Evolutionary conservation across 257 asterid species (phyloP).

Genomic region (Oldenlandia corymbosa): DNA sequence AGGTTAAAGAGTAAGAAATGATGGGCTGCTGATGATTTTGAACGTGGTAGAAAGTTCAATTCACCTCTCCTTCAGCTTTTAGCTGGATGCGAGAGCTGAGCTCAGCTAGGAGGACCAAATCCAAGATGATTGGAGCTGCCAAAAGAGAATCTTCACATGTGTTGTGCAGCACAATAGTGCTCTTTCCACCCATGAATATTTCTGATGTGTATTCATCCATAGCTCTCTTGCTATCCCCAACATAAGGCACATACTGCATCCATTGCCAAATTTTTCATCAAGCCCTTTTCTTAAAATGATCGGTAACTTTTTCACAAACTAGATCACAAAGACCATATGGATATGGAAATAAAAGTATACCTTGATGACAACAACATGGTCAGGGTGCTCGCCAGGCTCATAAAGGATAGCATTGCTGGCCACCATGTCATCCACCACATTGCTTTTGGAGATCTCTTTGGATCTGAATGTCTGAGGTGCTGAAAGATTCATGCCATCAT

Average conservation of each 20-base stretch:
- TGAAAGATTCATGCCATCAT: constrained; percentile 92
- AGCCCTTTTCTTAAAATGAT: background rate
- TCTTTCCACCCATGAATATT: constrained; percentile 95
- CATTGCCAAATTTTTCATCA: background rate
- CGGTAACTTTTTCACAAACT: background rate
- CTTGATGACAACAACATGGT: constrained; percentile 95
- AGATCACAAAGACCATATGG: background rate
- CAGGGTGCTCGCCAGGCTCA: constrained; percentile 97
- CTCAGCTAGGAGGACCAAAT: constrained; percentile 94
- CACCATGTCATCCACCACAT: constrained; percentile 98
- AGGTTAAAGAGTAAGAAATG: too few species aligned
- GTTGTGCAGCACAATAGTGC: constrained; percentile 90
- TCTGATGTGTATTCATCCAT: constrained; percentile 99
- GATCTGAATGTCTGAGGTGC: constrained; percentile 98
- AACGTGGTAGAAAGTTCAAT: background rate
- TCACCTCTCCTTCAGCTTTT: constrained; percentile 73
- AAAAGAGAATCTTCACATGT: constrained; percentile 95
- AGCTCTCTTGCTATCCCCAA: constrained; percentile 97
- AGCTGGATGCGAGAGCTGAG: constrained; percentile 91
- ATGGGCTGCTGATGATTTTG: background rate
- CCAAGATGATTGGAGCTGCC: constrained; percentile 94
- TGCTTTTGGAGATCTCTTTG: constrained; percentile 95
- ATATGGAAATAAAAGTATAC: constrained; percentile 27
- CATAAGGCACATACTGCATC: constrained; percentile 87
- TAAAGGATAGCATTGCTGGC: constrained; percentile 94